phyloP scores from a whole-genome alignment of 768 basidiomycete species.

The Hortiboletus campestris region DNA sequence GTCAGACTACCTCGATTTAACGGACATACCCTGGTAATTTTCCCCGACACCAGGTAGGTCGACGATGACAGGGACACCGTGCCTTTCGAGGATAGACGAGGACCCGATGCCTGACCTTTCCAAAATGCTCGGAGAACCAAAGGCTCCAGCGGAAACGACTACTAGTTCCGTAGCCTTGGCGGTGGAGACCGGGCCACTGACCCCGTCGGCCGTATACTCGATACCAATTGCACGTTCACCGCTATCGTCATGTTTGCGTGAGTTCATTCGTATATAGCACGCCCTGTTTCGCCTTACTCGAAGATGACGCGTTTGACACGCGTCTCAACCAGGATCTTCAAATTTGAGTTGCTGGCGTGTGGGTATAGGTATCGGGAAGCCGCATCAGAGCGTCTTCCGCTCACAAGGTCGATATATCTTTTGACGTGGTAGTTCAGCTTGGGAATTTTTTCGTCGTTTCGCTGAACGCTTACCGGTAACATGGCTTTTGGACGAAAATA shows the following conservation, averaged over 20 bases:
- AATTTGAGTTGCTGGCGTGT: background rate
- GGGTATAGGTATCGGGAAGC: slow-evolving; percentile 3
- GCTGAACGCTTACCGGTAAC: background rate
- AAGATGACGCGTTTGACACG: slow-evolving; percentile 4
- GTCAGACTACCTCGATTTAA: background rate
- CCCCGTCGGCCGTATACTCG: background rate
- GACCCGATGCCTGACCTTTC: slow-evolving; percentile 10
- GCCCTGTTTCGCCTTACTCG: background rate
- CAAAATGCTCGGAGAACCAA: slow-evolving; percentile 5
- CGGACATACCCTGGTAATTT: slow-evolving; percentile 1
- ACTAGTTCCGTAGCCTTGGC: background rate
- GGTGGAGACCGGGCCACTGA: background rate
- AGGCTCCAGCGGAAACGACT: slow-evolving; percentile 2
- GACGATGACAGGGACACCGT: background rate
- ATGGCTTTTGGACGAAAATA: background rate
- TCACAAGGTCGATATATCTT: slow-evolving; percentile 3
- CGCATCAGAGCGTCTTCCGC: slow-evolving; percentile 1
- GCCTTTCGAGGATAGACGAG: background rate
- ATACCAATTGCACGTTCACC: background rate
- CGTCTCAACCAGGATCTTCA: background rate
- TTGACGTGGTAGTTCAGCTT: background rate
- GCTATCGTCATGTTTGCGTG: background rate
- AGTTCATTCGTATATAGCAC: background rate
- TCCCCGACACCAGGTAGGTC: slow-evolving; percentile 7
- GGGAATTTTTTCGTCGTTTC: background rate